Evolutionary conservation across 2,329 filamentous ascomycete species (phyloP).

Genomic region (Colletotrichum eleusines): DNA sequence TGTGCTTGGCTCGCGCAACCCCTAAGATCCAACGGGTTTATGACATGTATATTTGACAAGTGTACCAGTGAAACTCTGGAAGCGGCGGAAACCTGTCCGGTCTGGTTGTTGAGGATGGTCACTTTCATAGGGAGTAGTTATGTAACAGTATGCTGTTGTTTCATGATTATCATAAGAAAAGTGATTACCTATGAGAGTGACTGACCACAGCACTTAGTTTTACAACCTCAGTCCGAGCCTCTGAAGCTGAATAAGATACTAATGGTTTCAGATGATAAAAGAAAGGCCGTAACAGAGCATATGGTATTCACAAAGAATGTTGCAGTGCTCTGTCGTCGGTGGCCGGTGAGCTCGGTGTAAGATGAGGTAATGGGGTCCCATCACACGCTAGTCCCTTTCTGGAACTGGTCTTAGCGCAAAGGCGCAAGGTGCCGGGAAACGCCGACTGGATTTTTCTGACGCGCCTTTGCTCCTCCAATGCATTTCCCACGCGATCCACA

Average conservation of each 20-base stretch:
- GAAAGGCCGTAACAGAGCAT: neutral
- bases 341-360: neutral
- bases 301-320: neutral
- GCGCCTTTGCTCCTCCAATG: conserved; percentile 35
- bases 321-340: neutral
- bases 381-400: conserved; percentile 10
- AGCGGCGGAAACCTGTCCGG: too few relatives aligned
- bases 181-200: too few relatives aligned
- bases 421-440: conserved; percentile 28
- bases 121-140: too few relatives aligned
- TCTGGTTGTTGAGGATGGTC: too few relatives aligned
- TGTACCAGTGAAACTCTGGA: fast-evolving
- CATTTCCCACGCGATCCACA: conserved; percentile 42
- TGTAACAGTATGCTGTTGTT: too few relatives aligned
- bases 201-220: too few relatives aligned
- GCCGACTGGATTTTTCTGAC: conserved; percentile 42
- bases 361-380: neutral
- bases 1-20: neutral
- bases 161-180: too few relatives aligned
- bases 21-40: neutral
- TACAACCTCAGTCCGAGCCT: too few relatives aligned
- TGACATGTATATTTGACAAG: neutral
- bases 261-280: too few relatives aligned
- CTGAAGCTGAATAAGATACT: neutral
- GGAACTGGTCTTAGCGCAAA: conserved; percentile 10